Base-by-base conservation (phyloP, 257 asterid genomes). In the Solanum sejunctum region DNA sequence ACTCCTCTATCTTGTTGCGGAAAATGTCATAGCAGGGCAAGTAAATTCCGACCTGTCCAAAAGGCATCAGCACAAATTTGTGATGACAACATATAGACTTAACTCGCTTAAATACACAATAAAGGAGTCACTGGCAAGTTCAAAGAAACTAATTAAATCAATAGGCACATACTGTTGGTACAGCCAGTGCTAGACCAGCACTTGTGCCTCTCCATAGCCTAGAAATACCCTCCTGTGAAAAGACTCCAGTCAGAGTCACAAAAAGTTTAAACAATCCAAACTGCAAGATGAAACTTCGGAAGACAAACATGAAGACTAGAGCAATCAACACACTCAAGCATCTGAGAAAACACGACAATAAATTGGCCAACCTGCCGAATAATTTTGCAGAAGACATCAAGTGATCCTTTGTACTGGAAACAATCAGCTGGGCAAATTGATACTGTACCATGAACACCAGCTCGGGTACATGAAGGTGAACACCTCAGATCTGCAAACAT, bases 401-500 rank as follows among this genome's bases (percentile, higher is more conserved):
- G 84, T 23, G 99, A 92, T 70, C 99, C 98, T 89, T 95, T 95
- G 87, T 95, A 97, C 73, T 92, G 97, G 89, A 97, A 97, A 89
- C 98, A 95, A 89, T 97, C 98, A 70, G 98, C 96, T 0, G 99
- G 98, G 82, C 98, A 95, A 41, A 95, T 91, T 21, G 96, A 49
- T 18, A 93, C 96, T 2, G 99, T 96, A 57, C 99, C 99, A 61
- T 97, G 99, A 85, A 94, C 92, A 15, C 98, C 99, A 87, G 99
- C 99, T n/a, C 95, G 95, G 7, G 98, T 41, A 84, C 99, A 97
- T 32, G 99, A 93, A 63, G 99, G 98, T 83, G 98, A 96, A 90
- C 99, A 96, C 89, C 98, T 93, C 84, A 96, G 92, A 87, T 96
- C 99, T 67, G 98, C 95, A 91, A 96, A 96, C 99, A 96, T 91